Evolutionary conservation across 495 filamentous ascomycete genomes (phyloP).

Genomic region (Astrothelium macrocarpum): DNA sequence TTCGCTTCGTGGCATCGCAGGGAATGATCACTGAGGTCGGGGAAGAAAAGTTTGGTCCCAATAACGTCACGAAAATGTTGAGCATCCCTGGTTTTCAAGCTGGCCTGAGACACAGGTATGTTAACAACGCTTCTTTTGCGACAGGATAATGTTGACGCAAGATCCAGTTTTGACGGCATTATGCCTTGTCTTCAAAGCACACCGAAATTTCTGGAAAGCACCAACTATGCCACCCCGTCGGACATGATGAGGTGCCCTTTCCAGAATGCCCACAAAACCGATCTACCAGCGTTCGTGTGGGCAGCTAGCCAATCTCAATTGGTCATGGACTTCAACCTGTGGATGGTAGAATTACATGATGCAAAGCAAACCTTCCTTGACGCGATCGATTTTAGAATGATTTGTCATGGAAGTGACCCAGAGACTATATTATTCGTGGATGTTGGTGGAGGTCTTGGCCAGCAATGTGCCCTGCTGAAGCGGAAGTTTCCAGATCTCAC

Average conservation of each 20-base stretch:
- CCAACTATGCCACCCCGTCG: not conserved
- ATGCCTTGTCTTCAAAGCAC: not conserved
- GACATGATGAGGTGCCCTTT: not conserved
- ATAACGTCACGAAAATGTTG: not conserved
- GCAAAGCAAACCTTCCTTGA: not conserved
- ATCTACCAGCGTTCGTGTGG: not conserved
- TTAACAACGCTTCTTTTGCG: not conserved
- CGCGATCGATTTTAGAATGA: not conserved
- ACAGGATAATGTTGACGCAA: not conserved
- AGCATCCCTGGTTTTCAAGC: not conserved
- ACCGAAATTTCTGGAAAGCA: not conserved
- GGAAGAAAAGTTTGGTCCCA: not conserved
- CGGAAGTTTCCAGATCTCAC: conserved; percentile 4
- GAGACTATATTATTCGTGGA: conserved; percentile 12
- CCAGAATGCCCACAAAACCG: not conserved
- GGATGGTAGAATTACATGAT: not conserved
- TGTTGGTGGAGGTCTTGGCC: conserved; percentile 12
- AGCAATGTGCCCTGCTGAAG: conserved; percentile 6
- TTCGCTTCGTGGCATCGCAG: not conserved
- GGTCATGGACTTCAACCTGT: not conserved
- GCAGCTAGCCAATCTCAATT: not conserved
- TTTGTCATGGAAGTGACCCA: not conserved
- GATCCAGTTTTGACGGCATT: not conserved
- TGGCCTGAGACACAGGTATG: not conserved
- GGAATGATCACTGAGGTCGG: not conserved